These are phyloP conservation scores for Geotrichum citri-aurantii DNA, from an alignment of 1,139 yeast species.

Conservation along the genomic window DNA sequence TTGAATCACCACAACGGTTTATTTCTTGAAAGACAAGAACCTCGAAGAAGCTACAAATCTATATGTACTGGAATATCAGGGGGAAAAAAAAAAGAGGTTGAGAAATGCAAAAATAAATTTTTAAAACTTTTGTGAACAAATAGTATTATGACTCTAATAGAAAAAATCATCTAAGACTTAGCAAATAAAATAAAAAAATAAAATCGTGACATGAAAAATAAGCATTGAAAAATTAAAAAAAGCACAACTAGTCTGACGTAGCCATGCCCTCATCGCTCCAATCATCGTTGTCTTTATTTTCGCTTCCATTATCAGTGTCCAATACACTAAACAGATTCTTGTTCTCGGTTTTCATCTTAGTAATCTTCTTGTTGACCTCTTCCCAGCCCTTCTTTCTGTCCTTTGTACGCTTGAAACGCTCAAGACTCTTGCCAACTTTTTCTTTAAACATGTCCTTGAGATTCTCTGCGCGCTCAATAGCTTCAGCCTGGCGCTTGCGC, in stretches of 20 bases:
- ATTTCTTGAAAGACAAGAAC: too few species aligned
- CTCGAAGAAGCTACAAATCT: too few species aligned
- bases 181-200: neutral
- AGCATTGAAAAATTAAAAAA: neutral
- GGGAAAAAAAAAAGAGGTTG: too few species aligned
- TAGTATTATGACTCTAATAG: neutral
- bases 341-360: conserved; percentile 2
- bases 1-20: neutral
- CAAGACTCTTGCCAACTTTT: conserved; percentile 28
- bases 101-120: neutral
- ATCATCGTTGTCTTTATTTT: neutral
- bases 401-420: conserved; percentile 26
- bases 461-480: conserved; percentile 28
- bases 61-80: neutral
- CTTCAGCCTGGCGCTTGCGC: conserved; percentile 24
- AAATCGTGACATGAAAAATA: neutral
- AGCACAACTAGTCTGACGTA: neutral
- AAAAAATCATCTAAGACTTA: too few species aligned
- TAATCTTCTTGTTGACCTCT: conserved; percentile 13
- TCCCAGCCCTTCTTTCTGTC: conserved; percentile 26
- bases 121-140: neutral
- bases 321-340: conserved; percentile 14
- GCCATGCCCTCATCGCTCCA: neutral
- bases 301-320: conserved; percentile 4
- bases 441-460: conserved; percentile 28